A percentile compares a stretch with the other conserved stretches of the same genome.
phyloP scores from a whole-genome alignment of 2,329 filamentous ascomycete genomes.

The Rhinocladiella mackenziei region DNA sequence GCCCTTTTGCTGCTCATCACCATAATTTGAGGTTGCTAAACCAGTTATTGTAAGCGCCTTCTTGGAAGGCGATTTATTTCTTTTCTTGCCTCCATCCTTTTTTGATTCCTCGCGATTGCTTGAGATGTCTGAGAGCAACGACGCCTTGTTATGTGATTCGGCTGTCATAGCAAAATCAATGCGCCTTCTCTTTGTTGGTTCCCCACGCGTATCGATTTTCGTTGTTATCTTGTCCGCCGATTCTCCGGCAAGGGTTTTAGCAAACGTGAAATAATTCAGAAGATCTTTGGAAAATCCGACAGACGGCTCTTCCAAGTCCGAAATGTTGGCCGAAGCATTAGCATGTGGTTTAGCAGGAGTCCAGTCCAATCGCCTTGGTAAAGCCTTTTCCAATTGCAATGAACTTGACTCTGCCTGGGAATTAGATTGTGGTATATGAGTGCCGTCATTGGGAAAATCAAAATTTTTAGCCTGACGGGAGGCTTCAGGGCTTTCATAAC shows the following conservation, averaged over 20 bases:
- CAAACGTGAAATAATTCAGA: conserved; percentile 11
- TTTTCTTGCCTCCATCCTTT: conserved; percentile 6
- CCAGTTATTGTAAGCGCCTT: conserved; percentile 75
- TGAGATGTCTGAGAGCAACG: conserved; percentile 1
- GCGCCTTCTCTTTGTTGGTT: conserved; percentile 13
- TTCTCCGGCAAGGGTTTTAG: background rate
- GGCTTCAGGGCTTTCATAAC: background rate
- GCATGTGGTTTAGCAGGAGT: conserved; percentile 55
- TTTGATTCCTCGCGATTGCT: background rate
- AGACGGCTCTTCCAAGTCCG: conserved; percentile 1
- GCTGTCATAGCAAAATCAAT: conserved; percentile 16
- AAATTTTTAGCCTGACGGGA: background rate
- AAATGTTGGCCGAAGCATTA: background rate
- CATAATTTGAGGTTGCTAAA: conserved; percentile 68
- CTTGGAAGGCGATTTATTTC: conserved; percentile 59
- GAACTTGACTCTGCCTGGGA: conserved; percentile 11
- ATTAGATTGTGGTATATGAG: background rate
- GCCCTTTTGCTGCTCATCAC: conserved; percentile 35
- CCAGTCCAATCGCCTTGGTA: conserved; percentile 60
- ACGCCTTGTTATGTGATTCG: conserved; percentile 2
- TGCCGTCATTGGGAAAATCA: conserved; percentile 1
- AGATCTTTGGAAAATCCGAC: conserved; percentile 8
- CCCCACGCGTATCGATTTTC: conserved; percentile 4
- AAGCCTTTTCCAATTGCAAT: conserved; percentile 45
- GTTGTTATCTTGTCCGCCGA: background rate